Conservation (phyloP, 208 protist genomes). For the Trichomonas gallinae region DNA sequence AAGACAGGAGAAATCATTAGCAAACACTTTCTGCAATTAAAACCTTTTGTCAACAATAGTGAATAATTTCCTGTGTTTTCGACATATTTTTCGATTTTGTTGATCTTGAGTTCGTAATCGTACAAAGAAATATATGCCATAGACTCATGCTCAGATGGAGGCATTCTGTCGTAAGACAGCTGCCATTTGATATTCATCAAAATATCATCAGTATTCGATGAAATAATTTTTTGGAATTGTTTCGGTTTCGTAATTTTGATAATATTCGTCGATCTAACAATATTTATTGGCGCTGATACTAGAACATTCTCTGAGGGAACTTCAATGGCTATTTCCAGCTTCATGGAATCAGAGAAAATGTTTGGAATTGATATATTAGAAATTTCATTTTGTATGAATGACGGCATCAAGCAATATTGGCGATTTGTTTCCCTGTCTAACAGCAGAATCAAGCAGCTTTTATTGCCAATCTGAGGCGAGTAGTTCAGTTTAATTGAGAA, state of each 20-base stretch:
- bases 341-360: neutral
- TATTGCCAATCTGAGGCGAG: neutral
- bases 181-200: neutral
- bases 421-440: neutral
- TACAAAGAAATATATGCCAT: neutral
- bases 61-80: neutral
- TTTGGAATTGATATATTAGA: neutral
- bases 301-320: neutral
- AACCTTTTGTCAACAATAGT: neutral
- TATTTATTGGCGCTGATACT: neutral
- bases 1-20: neutral
- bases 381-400: neutral
- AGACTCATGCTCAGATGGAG: neutral
- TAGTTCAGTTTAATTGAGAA: neutral
- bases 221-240: neutral
- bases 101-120: neutral
- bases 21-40: neutral
- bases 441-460: neutral
- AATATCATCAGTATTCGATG: neutral
- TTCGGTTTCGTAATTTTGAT: neutral
- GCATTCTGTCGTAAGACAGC: neutral
- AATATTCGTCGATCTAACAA: neutral
- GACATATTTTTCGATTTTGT: neutral
- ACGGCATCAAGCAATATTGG: neutral
- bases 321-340: neutral